Conservation (phyloP, 768 basidiomycete genomes). For the Hygrophoropsis aurantiaca region DNA sequence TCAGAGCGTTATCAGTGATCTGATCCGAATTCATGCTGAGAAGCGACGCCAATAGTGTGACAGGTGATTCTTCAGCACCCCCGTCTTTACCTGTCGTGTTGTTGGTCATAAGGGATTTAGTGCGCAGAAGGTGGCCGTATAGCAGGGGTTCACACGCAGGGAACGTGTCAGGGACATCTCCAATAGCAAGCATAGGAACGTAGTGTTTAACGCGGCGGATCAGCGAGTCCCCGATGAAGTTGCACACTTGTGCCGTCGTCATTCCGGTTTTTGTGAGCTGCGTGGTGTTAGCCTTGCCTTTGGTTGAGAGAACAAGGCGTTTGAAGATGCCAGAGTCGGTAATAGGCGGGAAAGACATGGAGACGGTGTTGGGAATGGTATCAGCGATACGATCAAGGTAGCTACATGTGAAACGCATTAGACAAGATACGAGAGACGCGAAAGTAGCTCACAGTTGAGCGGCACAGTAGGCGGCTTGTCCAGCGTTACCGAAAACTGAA, state of each 20-base stretch:
- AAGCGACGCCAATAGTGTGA: slow-evolving; percentile 21
- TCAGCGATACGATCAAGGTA: slow-evolving; percentile 33
- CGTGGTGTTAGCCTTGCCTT: slow-evolving; percentile 26
- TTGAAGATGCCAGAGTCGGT: slow-evolving; percentile 35
- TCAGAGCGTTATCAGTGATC: slow-evolving; percentile 27
- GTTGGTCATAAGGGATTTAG: slow-evolving; percentile 17
- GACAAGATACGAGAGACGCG: background rate
- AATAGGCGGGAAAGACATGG: slow-evolving; percentile 34
- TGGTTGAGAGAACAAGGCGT: slow-evolving; percentile 26
- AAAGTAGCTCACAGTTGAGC: slow-evolving; percentile 9
- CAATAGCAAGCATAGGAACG: slow-evolving; percentile 26
- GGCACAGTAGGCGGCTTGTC: slow-evolving; percentile 23
- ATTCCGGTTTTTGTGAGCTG: slow-evolving; percentile 31
- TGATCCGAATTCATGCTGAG: slow-evolving; percentile 25
- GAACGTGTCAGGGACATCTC: slow-evolving; percentile 24
- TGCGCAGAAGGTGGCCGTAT: slow-evolving; percentile 23
- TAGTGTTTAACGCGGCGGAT: slow-evolving; percentile 29
- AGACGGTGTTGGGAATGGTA: slow-evolving; percentile 28
- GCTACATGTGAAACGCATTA: slow-evolving; percentile 12
- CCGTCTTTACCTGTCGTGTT: slow-evolving; percentile 12
- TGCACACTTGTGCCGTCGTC: slow-evolving; percentile 31
- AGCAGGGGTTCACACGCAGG: slow-evolving; percentile 24
- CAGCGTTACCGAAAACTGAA: slow-evolving; percentile 31
- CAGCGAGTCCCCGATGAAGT: slow-evolving; percentile 30
- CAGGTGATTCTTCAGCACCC: slow-evolving; percentile 18